These are phyloP conservation scores for Candida pseudoviswanathii DNA, from an alignment of 1,139 yeast species.

Conservation along the genomic window DNA sequence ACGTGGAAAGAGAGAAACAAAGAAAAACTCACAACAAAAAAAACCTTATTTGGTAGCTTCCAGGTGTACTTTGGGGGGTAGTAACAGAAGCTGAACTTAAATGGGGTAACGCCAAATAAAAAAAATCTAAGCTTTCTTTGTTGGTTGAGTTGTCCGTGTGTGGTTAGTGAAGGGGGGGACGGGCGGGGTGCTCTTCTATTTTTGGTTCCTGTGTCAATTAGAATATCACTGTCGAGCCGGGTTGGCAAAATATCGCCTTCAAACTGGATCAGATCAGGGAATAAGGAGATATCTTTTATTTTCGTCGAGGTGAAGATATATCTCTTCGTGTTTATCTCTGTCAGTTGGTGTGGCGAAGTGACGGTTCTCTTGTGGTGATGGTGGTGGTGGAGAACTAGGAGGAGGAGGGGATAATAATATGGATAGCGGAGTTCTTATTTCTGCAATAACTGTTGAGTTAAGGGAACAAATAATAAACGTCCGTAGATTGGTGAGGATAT, in stretches of 20 bases:
- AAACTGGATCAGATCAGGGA: background rate
- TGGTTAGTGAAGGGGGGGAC: too few relatives aligned
- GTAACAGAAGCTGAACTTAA: too few relatives aligned
- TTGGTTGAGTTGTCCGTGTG: background rate
- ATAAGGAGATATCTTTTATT: constrained; percentile 1
- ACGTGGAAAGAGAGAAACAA: background rate
- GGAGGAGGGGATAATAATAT: too few relatives aligned
- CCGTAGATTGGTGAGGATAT: background rate
- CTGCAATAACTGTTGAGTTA: background rate
- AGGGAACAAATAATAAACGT: background rate
- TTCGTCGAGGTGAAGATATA: background rate
- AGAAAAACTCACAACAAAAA: too few relatives aligned
- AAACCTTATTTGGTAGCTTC: background rate
- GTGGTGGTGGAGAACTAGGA: too few relatives aligned
- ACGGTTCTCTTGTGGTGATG: background rate
- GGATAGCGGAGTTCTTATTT: background rate
- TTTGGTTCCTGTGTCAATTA: background rate
- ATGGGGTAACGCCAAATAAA: background rate
- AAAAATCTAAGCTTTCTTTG: background rate
- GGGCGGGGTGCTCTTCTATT: too few relatives aligned
- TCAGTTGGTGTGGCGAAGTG: background rate
- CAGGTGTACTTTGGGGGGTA: too few relatives aligned
- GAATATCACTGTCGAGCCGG: background rate
- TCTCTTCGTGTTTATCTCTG: background rate
- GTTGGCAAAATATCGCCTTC: background rate